Evolutionary conservation across 805 yeast species (phyloP).

Genomic region (Ogataea kodamae): DNA sequence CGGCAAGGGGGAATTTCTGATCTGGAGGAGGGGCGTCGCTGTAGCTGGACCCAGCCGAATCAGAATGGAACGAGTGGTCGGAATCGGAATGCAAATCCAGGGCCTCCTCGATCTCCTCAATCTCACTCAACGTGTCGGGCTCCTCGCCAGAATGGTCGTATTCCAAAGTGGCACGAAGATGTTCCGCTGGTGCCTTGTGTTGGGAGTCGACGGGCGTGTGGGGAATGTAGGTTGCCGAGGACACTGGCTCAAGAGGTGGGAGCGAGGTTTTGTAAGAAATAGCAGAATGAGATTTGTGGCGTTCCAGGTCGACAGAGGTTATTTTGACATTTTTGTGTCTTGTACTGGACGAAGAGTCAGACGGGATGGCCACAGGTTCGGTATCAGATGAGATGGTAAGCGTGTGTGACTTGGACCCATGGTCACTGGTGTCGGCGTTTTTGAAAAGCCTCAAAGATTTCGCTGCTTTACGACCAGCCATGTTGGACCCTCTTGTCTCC

Average conservation of each 20-base stretch:
- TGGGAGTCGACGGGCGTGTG: slow-evolving; percentile 45
- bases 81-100: slow-evolving; percentile 13
- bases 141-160: slow-evolving; percentile 36
- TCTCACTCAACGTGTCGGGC: slow-evolving; percentile 23
- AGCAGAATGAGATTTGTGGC: slow-evolving; percentile 8
- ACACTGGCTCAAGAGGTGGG: slow-evolving; percentile 51
- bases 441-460: slow-evolving; percentile 52
- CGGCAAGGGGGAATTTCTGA: slow-evolving; percentile 63
- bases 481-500: slow-evolving; percentile 12
- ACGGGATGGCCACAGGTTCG: slow-evolving; percentile 1
- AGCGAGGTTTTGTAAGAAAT: slow-evolving; percentile 11
- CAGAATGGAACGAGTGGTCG: too few species aligned
- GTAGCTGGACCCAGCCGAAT: slow-evolving; percentile 2
- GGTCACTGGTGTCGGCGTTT: slow-evolving; percentile 27
- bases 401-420: slow-evolving; percentile 6
- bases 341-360: slow-evolving; percentile 4
- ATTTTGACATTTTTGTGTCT: slow-evolving; percentile 15
- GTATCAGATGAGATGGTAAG: slow-evolving; percentile 2
- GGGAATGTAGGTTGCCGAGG: slow-evolving; percentile 70
- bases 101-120: slow-evolving; percentile 26
- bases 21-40: slow-evolving; percentile 1
- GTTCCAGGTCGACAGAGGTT: slow-evolving; percentile 17
- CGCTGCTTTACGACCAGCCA: slow-evolving; percentile 57
- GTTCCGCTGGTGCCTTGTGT: slow-evolving; percentile 32
- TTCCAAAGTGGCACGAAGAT: slow-evolving; percentile 48